Conservation (phyloP, 495 filamentous ascomycete species). For the Xylaria curta region DNA sequence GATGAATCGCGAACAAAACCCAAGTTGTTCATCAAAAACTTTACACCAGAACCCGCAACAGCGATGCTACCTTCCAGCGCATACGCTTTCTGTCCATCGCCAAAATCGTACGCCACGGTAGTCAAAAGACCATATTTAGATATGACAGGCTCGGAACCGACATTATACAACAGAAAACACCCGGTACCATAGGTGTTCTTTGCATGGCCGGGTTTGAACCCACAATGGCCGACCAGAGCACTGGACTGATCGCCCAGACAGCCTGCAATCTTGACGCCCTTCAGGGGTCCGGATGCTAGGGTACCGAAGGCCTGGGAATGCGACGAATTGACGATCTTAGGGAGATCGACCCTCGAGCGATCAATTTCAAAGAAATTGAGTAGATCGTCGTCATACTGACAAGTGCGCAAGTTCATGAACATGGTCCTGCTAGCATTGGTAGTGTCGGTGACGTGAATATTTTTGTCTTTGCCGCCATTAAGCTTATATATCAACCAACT, state of each 20-base stretch:
- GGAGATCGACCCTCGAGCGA: constrained; percentile 74
- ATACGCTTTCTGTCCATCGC: constrained; percentile 75
- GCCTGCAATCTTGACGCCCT: constrained; percentile 81
- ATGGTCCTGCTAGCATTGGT: constrained; percentile 95
- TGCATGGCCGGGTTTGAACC: constrained; percentile 82
- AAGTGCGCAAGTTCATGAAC: constrained; percentile 91
- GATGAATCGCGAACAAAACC: constrained; percentile 79
- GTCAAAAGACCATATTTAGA: constrained; percentile 87
- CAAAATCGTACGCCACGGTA: constrained; percentile 89
- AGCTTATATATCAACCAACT: constrained; percentile 90
- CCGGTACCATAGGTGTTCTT: constrained; percentile 98
- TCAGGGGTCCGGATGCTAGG: constrained; percentile 69
- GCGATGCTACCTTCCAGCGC: constrained; percentile 93
- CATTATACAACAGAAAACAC: constrained; percentile 94
- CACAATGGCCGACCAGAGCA: constrained; percentile 90
- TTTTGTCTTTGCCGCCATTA: constrained; percentile 74
- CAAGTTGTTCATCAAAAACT: constrained; percentile 89
- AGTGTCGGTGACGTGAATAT: constrained; percentile 82
- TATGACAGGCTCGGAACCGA: constrained; percentile 87
- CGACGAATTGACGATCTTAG: constrained; percentile 86
- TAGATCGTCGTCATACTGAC: constrained; percentile 83
- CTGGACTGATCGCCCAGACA: constrained; percentile 93
- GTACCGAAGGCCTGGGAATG: constrained; percentile 76
- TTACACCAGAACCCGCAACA: constrained; percentile 87
- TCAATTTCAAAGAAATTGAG: constrained; percentile 86